A percentile compares a stretch with the other conserved stretches of the same genome.
Evolutionary conservation across 116 monocot species (phyloP).

Genomic region (Zostera marina): DNA sequence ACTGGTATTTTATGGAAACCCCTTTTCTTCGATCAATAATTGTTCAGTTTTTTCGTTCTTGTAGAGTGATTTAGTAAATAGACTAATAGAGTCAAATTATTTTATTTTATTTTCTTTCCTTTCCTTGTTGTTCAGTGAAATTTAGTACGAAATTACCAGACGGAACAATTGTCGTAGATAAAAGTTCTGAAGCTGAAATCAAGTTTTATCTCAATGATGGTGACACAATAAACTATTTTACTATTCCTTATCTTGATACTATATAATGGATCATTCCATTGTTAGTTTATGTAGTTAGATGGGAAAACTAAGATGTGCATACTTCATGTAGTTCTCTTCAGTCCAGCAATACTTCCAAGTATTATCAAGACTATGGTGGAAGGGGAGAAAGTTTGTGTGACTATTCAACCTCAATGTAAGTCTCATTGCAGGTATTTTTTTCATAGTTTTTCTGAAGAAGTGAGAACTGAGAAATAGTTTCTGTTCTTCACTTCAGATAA

Average conservation of each 20-base stretch:
- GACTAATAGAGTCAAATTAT: background rate
- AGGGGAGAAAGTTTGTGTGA: slow-evolving; percentile 43
- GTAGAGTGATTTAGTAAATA: background rate
- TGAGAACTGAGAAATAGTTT: too few relatives aligned
- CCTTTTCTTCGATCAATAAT: background rate
- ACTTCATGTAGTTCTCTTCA: slow-evolving; percentile 28
- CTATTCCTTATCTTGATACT: too few relatives aligned
- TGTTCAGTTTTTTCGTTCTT: background rate
- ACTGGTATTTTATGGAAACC: slow-evolving; percentile 20
- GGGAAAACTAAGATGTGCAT: too few relatives aligned
- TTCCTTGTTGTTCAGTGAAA: slow-evolving; percentile 25
- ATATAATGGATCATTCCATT: too few relatives aligned
- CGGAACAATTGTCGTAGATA: slow-evolving; percentile 29
- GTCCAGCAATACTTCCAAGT: slow-evolving; percentile 31
- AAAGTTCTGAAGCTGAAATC: slow-evolving; percentile 33
- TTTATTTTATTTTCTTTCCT: background rate
- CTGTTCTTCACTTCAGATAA: too few relatives aligned
- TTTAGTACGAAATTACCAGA: slow-evolving; percentile 40
- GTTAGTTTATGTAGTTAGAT: too few relatives aligned
- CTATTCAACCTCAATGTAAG: slow-evolving; percentile 55
- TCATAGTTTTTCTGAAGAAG: background rate
- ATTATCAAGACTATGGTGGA: slow-evolving; percentile 50
- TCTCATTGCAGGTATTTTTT: background rate
- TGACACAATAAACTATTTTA: slow-evolving; percentile 9
- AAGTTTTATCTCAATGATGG: slow-evolving; percentile 49